Conservation (phyloP, 2,329 filamentous ascomycete species). For the Penicillium janthinellum region DNA sequence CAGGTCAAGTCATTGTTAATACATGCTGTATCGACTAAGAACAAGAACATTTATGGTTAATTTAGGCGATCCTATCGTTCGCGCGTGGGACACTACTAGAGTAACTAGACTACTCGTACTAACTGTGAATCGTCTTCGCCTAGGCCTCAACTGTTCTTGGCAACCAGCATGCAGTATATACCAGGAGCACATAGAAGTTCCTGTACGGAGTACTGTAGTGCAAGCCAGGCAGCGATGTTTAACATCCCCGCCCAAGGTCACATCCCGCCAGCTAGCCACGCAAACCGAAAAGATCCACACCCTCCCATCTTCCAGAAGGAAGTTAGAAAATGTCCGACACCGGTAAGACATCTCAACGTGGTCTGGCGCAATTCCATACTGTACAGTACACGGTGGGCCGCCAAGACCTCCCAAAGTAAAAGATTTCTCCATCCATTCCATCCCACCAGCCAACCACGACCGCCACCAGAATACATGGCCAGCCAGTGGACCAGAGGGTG, state of each 20-base stretch:
- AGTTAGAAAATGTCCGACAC: neutral
- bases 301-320: neutral
- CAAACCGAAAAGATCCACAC: neutral
- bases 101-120: too few relatives aligned
- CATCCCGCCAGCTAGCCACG: neutral
- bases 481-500: too few relatives aligned
- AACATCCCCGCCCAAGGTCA: neutral
- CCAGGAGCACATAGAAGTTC: too few relatives aligned
- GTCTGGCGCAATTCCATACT: neutral
- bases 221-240: neutral
- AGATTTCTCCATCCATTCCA: neutral
- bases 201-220: too few relatives aligned
- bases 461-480: neutral
- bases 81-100: neutral
- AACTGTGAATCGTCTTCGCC: neutral
- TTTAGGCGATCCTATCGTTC: neutral
- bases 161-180: too few relatives aligned
- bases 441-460: neutral
- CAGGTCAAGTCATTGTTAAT: too few relatives aligned
- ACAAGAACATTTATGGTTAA: neutral
- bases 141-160: neutral
- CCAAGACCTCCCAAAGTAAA: neutral
- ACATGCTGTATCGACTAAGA: neutral
- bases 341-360: conserved; percentile 6
- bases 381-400: neutral